Base-by-base conservation (phyloP, 108 stramenopile species). In the Nitzschia sp. region DNA sequence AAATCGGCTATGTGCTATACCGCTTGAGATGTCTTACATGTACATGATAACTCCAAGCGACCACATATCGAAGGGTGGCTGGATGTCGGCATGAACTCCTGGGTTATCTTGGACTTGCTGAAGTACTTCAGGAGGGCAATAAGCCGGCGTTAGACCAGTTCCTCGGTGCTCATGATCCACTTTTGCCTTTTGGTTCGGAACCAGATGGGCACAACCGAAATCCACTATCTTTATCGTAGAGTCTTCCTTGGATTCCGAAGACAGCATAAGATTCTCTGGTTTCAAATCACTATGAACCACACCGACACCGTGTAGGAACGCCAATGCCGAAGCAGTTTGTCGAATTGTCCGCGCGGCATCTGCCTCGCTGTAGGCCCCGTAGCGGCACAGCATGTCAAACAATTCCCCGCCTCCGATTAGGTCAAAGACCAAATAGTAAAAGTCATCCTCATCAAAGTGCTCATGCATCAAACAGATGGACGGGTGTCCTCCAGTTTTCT, bases 71-170 rank as follows among this genome's bases (percentile, higher is more conserved):
- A 83, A 70, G n/a, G 74, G 29, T 0, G 70, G 68, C 13, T 38
- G 36, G 59, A 77, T 47, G 28, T 31, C 42, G 35, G 54, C 68
- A 32, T 63, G 62, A 1, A 32, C 30, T 54, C 45, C 58, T 68
- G 59, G 64, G 35, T 67, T 60, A 51, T 55, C 35, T 25, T 64
- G 57, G 61, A 56, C 48, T 19, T 33, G 24, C 21, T 34, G 9
- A 4, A 76, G 57, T 72, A 85, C 38, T 63, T 94, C 93, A 17
- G 93, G 93, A 31, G 88, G 76, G 76, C 89, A 86, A 54, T 94
- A 94, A 15, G 90, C 93, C 19, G 79, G 69, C 19, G 93, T 94
- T 5, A 34, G 46, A 13, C 54, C 60, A 6, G 54, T 73, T 3
- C 53, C 53, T 30, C 58, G 58, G 34, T 59, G 58, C 2, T 25